These are phyloP conservation scores for Penicillium sp. DNA, from an alignment of 2,329 filamentous ascomycete genomes.

Conservation along the genomic window DNA sequence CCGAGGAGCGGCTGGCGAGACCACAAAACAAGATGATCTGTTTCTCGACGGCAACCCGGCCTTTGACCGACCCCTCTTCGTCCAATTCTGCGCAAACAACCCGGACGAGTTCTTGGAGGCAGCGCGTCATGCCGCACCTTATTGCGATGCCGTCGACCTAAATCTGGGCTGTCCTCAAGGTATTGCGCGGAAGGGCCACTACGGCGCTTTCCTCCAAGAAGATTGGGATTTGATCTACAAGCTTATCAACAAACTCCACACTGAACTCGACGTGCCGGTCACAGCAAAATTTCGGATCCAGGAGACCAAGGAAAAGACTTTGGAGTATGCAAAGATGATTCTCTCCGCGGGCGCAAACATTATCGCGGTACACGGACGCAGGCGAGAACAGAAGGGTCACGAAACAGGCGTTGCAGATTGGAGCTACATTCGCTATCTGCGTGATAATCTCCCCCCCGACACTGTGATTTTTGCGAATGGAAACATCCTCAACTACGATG, in stretches of 20 bases:
- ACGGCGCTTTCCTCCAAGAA: constrained; percentile 93
- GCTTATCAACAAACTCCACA: constrained; percentile 82
- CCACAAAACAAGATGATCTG: constrained; percentile 25
- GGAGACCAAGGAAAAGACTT: constrained; percentile 80
- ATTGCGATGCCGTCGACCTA: constrained; percentile 93
- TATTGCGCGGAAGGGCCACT: constrained; percentile 86
- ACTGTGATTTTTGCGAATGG: constrained; percentile 97
- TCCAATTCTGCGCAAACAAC: constrained; percentile 78
- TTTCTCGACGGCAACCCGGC: constrained; percentile 85
- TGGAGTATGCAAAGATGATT: constrained; percentile 87
- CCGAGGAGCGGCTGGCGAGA: constrained; percentile 31
- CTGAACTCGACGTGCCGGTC: constrained; percentile 75
- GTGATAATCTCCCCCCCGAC: constrained; percentile 79
- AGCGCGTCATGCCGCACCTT: constrained; percentile 74
- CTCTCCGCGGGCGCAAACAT: constrained; percentile 87
- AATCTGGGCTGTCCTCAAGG: constrained; percentile 96
- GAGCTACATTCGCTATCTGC: constrained; percentile 76
- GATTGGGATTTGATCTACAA: constrained; percentile 79
- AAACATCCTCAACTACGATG: constrained; percentile 79
- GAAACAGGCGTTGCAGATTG: constrained; percentile 93
- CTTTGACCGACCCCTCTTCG: constrained; percentile 85
- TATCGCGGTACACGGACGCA: constrained; percentile 85
- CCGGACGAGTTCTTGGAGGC: constrained; percentile 58
- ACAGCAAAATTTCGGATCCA: constrained; percentile 94
- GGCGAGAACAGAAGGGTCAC: constrained; percentile 92